Conservation (phyloP, 2,329 filamentous ascomycete species). For the Aspergillus viridinutans region DNA sequence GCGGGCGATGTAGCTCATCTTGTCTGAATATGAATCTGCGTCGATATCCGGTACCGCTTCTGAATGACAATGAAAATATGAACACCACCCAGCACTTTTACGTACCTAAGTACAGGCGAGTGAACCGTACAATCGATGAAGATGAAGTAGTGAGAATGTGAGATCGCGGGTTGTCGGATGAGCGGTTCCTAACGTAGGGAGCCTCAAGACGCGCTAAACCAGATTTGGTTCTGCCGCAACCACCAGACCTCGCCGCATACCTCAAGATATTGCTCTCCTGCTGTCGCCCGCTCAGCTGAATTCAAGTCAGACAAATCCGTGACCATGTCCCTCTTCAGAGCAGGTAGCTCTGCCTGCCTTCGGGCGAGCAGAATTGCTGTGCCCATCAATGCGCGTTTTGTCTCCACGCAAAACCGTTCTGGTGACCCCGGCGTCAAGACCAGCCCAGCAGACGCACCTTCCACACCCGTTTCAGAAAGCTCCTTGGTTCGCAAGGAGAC, state of each 20-base stretch:
- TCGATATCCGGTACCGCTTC: conserved; percentile 16
- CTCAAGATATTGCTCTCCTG: conserved; percentile 27
- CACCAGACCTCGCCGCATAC: conserved; percentile 29
- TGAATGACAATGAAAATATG: conserved; percentile 14
- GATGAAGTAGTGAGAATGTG: conserved; percentile 31
- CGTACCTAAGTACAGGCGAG: conserved; percentile 33
- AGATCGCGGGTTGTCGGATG: conserved; percentile 36
- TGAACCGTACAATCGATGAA: conserved; percentile 30
- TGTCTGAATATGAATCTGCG: conserved; percentile 41
- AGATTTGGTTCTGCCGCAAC: conserved; percentile 29
- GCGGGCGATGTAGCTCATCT: conserved; percentile 89
- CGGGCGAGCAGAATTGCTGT: conserved; percentile 27
- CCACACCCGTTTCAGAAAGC: conserved; percentile 32
- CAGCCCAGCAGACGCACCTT: conserved; percentile 42
- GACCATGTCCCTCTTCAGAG: conserved; percentile 65
- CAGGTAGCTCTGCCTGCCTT: conserved; percentile 38
- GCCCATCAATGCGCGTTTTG: conserved; percentile 35
- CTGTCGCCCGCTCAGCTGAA: conserved; percentile 21
- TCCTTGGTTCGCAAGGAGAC: conserved; percentile 50
- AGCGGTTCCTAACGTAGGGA: conserved; percentile 23
- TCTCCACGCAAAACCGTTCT: conserved; percentile 36
- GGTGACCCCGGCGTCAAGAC: conserved; percentile 55
- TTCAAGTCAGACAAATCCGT: conserved; percentile 16
- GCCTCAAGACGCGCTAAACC: conserved; percentile 33
- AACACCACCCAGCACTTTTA: not conserved